Percentiles rank a stretch among this genome's conserved stretches.
These are phyloP conservation scores for Debaryomyces nepalensis DNA, from an alignment of 1,139 yeast genomes.

Conservation along the genomic window DNA sequence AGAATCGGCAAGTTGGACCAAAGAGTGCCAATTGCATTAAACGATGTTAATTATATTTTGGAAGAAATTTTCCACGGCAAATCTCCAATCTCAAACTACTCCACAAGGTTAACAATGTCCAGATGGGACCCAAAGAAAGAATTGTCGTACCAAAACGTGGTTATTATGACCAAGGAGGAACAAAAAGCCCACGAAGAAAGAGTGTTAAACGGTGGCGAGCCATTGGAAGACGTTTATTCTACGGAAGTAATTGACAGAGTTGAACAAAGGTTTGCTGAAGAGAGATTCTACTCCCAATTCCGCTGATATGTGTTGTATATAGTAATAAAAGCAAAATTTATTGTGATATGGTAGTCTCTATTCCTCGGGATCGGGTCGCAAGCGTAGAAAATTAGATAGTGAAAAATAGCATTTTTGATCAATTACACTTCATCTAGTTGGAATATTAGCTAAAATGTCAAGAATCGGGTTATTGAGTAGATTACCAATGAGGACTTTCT, in stretches of 20 bases:
- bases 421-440: background rate
- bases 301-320: constrained; percentile 20
- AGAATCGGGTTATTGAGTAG: constrained; percentile 19
- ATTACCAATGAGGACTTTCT: constrained; percentile 5
- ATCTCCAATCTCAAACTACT: constrained; percentile 83
- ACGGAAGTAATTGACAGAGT: constrained; percentile 63
- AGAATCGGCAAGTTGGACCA: constrained; percentile 73
- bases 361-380: constrained; percentile 4
- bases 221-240: constrained; percentile 65
- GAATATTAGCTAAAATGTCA: constrained; percentile 13
- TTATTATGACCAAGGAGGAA: constrained; percentile 87
- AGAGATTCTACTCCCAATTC: constrained; percentile 67
- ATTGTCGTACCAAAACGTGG: constrained; percentile 71
- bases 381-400: background rate
- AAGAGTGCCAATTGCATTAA: constrained; percentile 70
- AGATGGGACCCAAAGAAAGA: constrained; percentile 76
- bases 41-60: constrained; percentile 80
- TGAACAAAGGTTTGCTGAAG: constrained; percentile 70
- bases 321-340: background rate
- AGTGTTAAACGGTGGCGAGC: constrained; percentile 68
- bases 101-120: constrained; percentile 77
- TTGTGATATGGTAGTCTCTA: background rate
- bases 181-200: constrained; percentile 76
- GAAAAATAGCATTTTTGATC: background rate
- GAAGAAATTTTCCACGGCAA: constrained; percentile 94